Base-by-base conservation (phyloP, 768 basidiomycete genomes). In the Xerocomellus amylosporus region DNA sequence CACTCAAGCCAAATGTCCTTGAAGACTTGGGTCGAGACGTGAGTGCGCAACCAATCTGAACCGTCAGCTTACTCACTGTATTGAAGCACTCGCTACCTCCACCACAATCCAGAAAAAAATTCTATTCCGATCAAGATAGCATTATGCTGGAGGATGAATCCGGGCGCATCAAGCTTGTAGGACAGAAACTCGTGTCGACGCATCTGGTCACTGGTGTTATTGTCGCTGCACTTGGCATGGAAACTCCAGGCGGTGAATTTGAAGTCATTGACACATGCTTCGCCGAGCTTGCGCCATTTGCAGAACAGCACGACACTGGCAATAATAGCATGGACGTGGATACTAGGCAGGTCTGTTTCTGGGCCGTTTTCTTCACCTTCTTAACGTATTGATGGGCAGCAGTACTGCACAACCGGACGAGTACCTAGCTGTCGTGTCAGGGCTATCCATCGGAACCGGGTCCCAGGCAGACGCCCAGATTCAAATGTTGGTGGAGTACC, bases 101-200 rank as follows among this genome's bases (percentile, higher is more conserved):
- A 0, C 94, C 92, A 0, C 87, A 93, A 5, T 88, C 83, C 4
- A 76, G 77, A 46, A 65, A 74, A 5, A 96, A 95, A 69, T 86
- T 88, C 64, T 82, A 79, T 64, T 95, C 93, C 1, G 71, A 75
- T 0, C 82, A 86, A 38, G 97, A 99, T 65, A 81, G 74, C 54
- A 72, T 95, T 28, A 92, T 92, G 84, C 77, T 99, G 0, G 97
- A 99, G 72, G 97, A 99, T 68, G 97, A 98, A 72, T 92, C 89
- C 2, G 97, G 97, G 1, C 84, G 97, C 31, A 88, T 99, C 38
- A 80, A 81, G 43, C 82, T 99, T 15, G 90, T 95, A 0, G 97
- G 97, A 6, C 81, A 86, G 6, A 75, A 74, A 33, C 72, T 98
- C 38, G 71, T 75, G 28, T 76, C 77, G 15, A 81, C 82, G 9